Base-by-base conservation (phyloP, 2,329 filamentous ascomycete genomes). In the Aspergillus sp. region DNA sequence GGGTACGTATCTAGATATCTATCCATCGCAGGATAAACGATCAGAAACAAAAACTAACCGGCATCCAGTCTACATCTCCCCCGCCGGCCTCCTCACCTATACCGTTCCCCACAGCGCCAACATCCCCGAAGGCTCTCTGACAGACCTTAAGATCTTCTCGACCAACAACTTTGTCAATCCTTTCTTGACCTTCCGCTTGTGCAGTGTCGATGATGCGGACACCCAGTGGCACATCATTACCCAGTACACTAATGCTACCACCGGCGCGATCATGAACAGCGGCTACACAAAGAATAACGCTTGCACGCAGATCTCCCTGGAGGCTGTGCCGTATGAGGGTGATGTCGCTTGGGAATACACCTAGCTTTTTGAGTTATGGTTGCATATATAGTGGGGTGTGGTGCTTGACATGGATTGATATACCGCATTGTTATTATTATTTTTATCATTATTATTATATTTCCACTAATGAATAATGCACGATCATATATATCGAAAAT, bases 211-310 rank as follows among this genome's bases (percentile, higher is more conserved):
- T 9, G 12, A 7, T 6, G 35, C 19, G 9, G 26, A 26, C 29
- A 27, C 43, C 10, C 27, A 19, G 19, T 49, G 47, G 47, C 29
- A 9, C 26, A 12, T 46, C 4, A 34, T 40, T 40, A n/a, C 41
- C 8, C 44, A 49, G 30, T 48, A 49, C 26, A 46, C 41, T 9
- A 44, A 49, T 30, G 47, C 39, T 1, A 46, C 47, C 2, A 49
- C 47, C 4, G 47, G 44, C 4, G 8, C 35, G 32, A 46, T 48
- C 9, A 43, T 10, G 19, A 19, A 19, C 19, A 19, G 19, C 19
- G 19, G 19, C 19, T 19, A 19, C 19, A 19, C 19, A 19, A 19
- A 19, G 19, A 19, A 1, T 2, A 19, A 19, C 19, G 19, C 19
- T 19, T 19, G 19, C 19, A 19, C 19, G 19, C 19, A 19, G 19